Evolutionary conservation across 148 eudicot species (phyloP), one percentile per base, ranked within the genome.

Genomic region (Selenicereus undatus): DNA sequence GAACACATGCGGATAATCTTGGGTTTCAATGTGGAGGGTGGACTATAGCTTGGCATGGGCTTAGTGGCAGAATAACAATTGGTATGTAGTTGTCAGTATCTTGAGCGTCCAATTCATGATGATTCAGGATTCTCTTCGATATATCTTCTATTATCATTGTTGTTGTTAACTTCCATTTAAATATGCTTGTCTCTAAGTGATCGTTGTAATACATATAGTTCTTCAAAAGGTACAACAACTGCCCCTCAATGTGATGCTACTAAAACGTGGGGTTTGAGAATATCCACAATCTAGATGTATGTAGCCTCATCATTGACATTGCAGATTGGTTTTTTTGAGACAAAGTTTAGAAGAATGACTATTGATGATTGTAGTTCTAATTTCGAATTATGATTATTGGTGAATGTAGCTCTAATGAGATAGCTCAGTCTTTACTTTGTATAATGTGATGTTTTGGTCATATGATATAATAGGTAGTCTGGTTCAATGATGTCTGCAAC

Each of bases 1-100:
- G 98, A 80, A 83, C 92, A 76, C 99, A 96, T 88, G 97, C 99
- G 78, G 95, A 95, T 87, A 88, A 95, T 86, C 99, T 95, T 84
- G 99, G 99, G 82, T 95, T 84, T 85, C 99, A 96, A 78, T 96
- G 99, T 79, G 99, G 98, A 81, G 99, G 99, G 64, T 96, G 99
- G 99, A 96, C 98, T 68, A 64, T 74, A 78, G 86, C 92, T 66
- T 91, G 97, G 99, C 58, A 88, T 39, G 99, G 99, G 39, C 77
- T 48, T 64, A 83, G 98, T 86, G 99, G 99, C 79, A 91, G 91
- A 90, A 90, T 92, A 79, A 96, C 98, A n/a, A 84, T 88, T 76
- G 99, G 99, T 96, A 88, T 75, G 92, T 84, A 20, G 65, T 58
- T 83, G 27, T 74, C 50, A 48, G 14, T 48, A 8, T 16, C 10